Conservation (phyloP, 495 filamentous ascomycete species). For the Penicillium cosmopolitanum region DNA sequence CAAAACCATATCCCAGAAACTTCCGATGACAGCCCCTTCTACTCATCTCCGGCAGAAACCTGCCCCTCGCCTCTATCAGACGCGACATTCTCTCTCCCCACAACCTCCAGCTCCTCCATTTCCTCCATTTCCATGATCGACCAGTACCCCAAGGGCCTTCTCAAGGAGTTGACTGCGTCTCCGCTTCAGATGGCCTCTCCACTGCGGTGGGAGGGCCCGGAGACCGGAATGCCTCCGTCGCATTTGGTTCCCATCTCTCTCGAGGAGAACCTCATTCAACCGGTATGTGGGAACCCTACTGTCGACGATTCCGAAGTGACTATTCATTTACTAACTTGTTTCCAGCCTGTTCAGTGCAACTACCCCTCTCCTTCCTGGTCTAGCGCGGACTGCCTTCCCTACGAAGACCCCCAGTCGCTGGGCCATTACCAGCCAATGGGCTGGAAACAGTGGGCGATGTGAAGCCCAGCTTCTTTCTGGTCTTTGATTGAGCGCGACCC, state of each 20-base stretch:
- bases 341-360: slow-evolving; percentile 40
- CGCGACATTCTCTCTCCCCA: slow-evolving; percentile 40
- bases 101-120: slow-evolving; percentile 42
- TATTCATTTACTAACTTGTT: slow-evolving; percentile 1
- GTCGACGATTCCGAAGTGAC: neutral
- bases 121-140: slow-evolving; percentile 42
- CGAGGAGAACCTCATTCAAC: slow-evolving; percentile 41
- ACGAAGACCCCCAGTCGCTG: slow-evolving; percentile 42
- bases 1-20: slow-evolving; percentile 43
- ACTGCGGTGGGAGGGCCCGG: slow-evolving; percentile 40
- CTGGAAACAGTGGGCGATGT: slow-evolving; percentile 40
- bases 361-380: slow-evolving; percentile 50
- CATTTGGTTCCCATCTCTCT: slow-evolving; percentile 42
- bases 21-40: slow-evolving; percentile 46
- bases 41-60: slow-evolving; percentile 47
- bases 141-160: slow-evolving; percentile 38
- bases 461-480: slow-evolving; percentile 12
- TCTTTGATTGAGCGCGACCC: slow-evolving; percentile 7
- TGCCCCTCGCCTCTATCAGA: slow-evolving; percentile 50
- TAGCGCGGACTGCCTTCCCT: slow-evolving; percentile 39
- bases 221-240: slow-evolving; percentile 31
- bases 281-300: slow-evolving; percentile 28
- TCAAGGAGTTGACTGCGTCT: slow-evolving; percentile 44
- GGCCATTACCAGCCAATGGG: slow-evolving; percentile 33
- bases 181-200: slow-evolving; percentile 41